Conservation (phyloP, 495 filamentous ascomycete genomes). For the Astrothelium macrocarpum region DNA sequence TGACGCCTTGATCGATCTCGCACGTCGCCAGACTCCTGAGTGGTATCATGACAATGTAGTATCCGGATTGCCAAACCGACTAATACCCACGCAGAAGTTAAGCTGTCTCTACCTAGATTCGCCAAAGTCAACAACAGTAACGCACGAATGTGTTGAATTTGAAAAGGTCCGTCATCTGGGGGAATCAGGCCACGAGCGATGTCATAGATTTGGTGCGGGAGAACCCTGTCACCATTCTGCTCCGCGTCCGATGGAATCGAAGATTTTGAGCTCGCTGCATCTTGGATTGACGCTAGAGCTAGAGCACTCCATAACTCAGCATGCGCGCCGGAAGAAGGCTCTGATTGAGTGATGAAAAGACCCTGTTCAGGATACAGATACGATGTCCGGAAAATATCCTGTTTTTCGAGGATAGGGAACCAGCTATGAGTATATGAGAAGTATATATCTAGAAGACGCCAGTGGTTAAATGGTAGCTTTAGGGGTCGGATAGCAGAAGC, state of each 20-base stretch:
- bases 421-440: constrained; percentile 64
- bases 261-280: not conserved
- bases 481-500: not conserved
- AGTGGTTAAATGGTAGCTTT: constrained; percentile 50
- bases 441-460: constrained; percentile 58
- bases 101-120: constrained; percentile 47
- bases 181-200: constrained; percentile 53
- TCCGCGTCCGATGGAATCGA: constrained; percentile 25
- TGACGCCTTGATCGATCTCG: not conserved
- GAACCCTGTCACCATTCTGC: constrained; percentile 18
- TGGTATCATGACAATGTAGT: not conserved
- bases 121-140: constrained; percentile 52
- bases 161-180: constrained; percentile 45
- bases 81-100: constrained; percentile 50
- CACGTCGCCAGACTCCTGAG: not conserved
- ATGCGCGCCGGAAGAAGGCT: constrained; percentile 45
- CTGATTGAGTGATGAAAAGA: constrained; percentile 14
- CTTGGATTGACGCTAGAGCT: constrained; percentile 42
- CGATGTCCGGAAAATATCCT: constrained; percentile 48
- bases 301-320: constrained; percentile 56
- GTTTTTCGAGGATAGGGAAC: constrained; percentile 64
- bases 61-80: constrained; percentile 53
- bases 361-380: constrained; percentile 39
- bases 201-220: constrained; percentile 43
- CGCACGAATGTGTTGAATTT: constrained; percentile 54